Evolutionary conservation across 106 monocot genomes (phyloP), one percentile per base, ranked within the genome.

Genomic region (Dendrobium officinale): DNA sequence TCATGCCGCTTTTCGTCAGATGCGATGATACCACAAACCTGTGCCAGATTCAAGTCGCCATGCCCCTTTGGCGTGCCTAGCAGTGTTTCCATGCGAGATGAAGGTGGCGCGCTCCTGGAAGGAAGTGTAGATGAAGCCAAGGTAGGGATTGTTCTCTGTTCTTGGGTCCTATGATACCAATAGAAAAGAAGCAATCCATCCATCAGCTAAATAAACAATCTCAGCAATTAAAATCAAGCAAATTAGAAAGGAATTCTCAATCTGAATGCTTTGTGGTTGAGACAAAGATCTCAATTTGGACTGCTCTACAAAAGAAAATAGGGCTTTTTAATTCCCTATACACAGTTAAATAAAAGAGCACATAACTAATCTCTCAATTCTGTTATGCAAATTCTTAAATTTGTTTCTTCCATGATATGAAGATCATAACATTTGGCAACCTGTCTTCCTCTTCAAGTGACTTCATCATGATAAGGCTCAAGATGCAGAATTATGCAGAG

Each of bases 1-100:
- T 90, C 90, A 33, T 90, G 90, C 7, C 90, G 90, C 77, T 87
- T 90, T 77, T 90, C 90, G 26, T 90, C 90, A 9, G 90, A 77
- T 42, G 90, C 87, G 17, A 90, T 90, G 20, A 79, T 90, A 40
- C 90, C 90, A 47, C 90, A 90, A 49, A 90, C 75, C 70, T 90
- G 87, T 24, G 90, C 90, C 29, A 90, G 70, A 22, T 87, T 90
- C 20, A 90, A 55, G 79, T 90, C 90, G 8, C 90, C 90, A 9
- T 85, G 51, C 19, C 87, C 90, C 80, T 90, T 90, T 90, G 48
- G 90, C 90, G 67, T 75, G 90, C 67, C 90, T 59, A 3, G 90
- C 90, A 61, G 90, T 90, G 67, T 90, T 90, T 29, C 90, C 90
- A 80, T 90, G 90, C 73, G 90, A 90, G 54, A 90, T 87, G 87